Conservation (phyloP, 768 basidiomycete species). For the Brasilioporus rufonigricans region DNA sequence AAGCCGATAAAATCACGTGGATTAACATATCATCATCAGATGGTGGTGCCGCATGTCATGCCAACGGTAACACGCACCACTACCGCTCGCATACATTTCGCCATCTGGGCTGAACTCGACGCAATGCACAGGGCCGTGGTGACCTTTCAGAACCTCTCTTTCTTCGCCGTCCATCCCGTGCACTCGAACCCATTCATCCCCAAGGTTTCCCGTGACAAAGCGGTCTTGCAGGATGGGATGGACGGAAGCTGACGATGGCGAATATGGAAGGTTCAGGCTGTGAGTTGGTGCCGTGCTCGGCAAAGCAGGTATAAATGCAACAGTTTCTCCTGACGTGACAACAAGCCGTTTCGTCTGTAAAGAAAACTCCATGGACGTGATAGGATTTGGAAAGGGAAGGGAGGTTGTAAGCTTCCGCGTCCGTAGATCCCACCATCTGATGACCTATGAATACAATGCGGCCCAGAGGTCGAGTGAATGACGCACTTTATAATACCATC, state of each 20-base stretch:
- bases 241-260: constrained; percentile 91
- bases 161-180: constrained; percentile 91
- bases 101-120: constrained; percentile 95
- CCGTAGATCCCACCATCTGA: constrained; percentile 96
- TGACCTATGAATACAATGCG: constrained; percentile 14
- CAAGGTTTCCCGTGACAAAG: constrained; percentile 87
- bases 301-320: constrained; percentile 83
- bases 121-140: constrained; percentile 96
- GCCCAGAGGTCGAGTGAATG: not conserved
- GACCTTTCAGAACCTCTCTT: constrained; percentile 88
- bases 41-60: constrained; percentile 1
- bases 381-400: constrained; percentile 70
- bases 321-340: constrained; percentile 88
- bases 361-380: constrained; percentile 95
- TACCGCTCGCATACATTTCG: constrained; percentile 96
- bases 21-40: constrained; percentile 12
- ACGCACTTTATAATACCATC: constrained; percentile 85
- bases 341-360: constrained; percentile 77
- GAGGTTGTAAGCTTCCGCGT: constrained; percentile 69
- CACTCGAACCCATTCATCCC: constrained; percentile 95
- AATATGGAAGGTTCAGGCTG: constrained; percentile 76
- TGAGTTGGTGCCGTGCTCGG: constrained; percentile 65
- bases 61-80: constrained; percentile 57
- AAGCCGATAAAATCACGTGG: constrained; percentile 6
- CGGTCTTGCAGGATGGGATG: constrained; percentile 87